phyloP scores from a whole-genome alignment of 1,139 yeast genomes.

The Saccharomyces hybrid region DNA sequence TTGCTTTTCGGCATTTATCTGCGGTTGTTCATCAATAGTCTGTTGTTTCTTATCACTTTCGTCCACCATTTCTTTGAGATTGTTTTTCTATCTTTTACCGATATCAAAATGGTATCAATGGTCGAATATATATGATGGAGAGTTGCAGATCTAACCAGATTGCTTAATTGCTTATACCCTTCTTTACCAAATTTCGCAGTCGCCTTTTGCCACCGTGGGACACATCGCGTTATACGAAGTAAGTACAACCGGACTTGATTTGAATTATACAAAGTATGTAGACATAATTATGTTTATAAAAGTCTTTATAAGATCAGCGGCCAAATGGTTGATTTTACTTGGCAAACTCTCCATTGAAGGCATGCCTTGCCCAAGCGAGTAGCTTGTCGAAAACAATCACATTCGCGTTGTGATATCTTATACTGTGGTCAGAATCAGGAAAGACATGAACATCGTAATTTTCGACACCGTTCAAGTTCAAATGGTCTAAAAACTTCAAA shows the following conservation, averaged over 20 bases:
- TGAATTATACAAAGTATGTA: background rate
- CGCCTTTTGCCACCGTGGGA: background rate
- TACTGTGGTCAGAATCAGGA: constrained; percentile 74
- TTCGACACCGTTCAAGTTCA: constrained; percentile 51
- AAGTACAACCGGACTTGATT: background rate
- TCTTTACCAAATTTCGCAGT: background rate
- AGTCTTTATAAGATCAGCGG: background rate
- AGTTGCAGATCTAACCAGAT: background rate
- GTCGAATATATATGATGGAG: background rate
- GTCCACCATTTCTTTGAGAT: background rate
- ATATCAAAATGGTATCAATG: background rate
- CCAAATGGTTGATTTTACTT: constrained; percentile 1
- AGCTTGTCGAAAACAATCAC: constrained; percentile 59
- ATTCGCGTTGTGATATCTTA: constrained; percentile 63
- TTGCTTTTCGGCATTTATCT: constrained; percentile 1
- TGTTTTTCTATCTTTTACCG: background rate
- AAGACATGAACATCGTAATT: constrained; percentile 68
- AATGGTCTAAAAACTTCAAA: constrained; percentile 53
- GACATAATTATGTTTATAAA: background rate
- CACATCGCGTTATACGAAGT: background rate
- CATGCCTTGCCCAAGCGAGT: constrained; percentile 49
- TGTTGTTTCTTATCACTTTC: background rate
- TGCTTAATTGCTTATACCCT: background rate
- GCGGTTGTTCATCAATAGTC: background rate
- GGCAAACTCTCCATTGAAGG: constrained; percentile 42